Base-by-base conservation (phyloP, 2,329 filamentous ascomycete species). In the Ceratocystis eucalypticola region DNA sequence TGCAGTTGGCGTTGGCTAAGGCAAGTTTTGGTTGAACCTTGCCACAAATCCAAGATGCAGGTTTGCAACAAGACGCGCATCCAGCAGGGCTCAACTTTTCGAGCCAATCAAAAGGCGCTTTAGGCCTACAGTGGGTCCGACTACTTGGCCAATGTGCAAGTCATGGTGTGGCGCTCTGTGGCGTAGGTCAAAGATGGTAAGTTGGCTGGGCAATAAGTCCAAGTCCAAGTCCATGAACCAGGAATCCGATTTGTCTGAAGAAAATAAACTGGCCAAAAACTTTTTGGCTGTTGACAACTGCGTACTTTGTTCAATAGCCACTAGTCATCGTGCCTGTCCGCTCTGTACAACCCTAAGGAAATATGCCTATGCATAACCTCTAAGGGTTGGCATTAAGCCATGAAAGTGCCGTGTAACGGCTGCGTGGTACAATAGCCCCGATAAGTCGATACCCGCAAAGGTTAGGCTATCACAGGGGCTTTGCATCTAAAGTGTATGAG, bases 401-500 rank as follows among this genome's bases (percentile, higher is more conserved):
- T 15, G 3, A 25, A 53, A 22, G 5, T 46, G 30, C 61, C 20
- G 61, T 62, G 25, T 28, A 28, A 62, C 61, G 5, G 25, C 20
- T 28, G 5, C 4, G 45, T 20, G 1, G 20, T 3, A 22, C 10
- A 22, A 45, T 46, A 62, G 12, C 37, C 37, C 61, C 41, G 37
- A 45, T 62, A 45, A 25, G 5, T 2, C 37, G 8, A 46, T 48
- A 62, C 15, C 22, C 12, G n/a, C 30, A 17, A 62, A 20, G 37
- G 15, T 46, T 28, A 62, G 3, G 61, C 8, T 30, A 2, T 17
- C 22, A 59, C 28, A n/a, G 48, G 28, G 63, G 63, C 1, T 65
- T 57, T 65, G 63, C 63, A 65, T 17, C 30, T 65, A 67, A 25
- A 20, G 12, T 48, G 41, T 57, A 67, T 67, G 66, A 67, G 66